Base-by-base conservation (phyloP, 2,329 filamentous ascomycete genomes). In the Trichoderma semiorbis region DNA sequence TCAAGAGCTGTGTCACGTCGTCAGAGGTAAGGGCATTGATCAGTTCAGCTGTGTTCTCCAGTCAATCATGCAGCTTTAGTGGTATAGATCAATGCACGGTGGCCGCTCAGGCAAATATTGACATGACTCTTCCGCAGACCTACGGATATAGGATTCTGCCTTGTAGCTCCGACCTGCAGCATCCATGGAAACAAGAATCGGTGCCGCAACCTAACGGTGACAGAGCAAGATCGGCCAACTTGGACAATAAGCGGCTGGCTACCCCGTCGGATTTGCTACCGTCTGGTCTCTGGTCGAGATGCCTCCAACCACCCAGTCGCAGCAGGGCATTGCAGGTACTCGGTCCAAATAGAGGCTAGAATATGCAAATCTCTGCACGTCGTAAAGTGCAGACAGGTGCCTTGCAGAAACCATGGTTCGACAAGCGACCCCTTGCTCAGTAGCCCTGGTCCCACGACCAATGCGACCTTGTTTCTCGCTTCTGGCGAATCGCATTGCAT, bases 381-480 rank as follows among this genome's bases (percentile, higher is more conserved):
- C 39, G 66, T 69, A 53, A 62, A 69, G 28, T 26, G 39, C 28
- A 69, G 39, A 50, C 66, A 69, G 66, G 66, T 69, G 66, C 66
- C 66, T 69, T 69, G 66, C 66, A 69, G 66, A 62, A 50, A 47
- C 12, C 47, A 50, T 53, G 28, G 66, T 61, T 69, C 66, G 66
- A 69, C 57, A 69, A 69, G n/a, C 47, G 21, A 61, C 28, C 57
- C 66, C 66, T 50, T 62, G 66, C 28, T 28, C 26, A 14, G 12
- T 24, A 12, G 28, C 66, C 57, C 57, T 69, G 6, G 66, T 53
- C 34, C 66, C 66, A 69, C 57, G 57, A 28, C 36, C 66, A 58
- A 62, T 69, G 66, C 28, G 66, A 62, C 66, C 66, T 60, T 14
- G 8, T 69, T 36, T 26, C 5, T 11, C 66, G 8, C 7, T 12